Conservation (phyloP, 2,329 filamentous ascomycete genomes). For the Colletotrichum spinosum region DNA sequence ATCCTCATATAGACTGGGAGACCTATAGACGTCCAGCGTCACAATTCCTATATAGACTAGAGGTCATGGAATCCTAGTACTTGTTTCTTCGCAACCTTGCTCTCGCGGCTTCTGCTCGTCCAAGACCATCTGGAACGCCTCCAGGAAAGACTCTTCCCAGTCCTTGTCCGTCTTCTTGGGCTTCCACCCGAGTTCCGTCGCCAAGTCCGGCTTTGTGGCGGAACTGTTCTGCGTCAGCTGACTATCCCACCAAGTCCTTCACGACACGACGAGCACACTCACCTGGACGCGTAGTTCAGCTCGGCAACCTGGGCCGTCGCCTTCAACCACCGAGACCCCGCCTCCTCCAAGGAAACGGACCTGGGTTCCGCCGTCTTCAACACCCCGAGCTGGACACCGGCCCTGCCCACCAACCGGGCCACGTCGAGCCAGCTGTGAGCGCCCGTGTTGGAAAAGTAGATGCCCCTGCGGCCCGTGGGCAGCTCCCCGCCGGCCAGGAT, state of each 20-base stretch:
- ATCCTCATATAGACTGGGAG: neutral
- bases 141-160: constrained; percentile 41
- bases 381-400: constrained; percentile 44
- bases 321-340: neutral
- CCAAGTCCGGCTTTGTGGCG: constrained; percentile 42
- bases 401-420: constrained; percentile 48
- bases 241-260: neutral
- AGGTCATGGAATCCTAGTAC: neutral
- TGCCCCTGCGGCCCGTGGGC: constrained; percentile 51
- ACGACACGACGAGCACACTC: neutral
- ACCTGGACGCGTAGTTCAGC: constrained; percentile 31
- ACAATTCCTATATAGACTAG: neutral
- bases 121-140: constrained; percentile 31
- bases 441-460: constrained; percentile 56
- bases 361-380: constrained; percentile 42
- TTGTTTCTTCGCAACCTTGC: neutral
- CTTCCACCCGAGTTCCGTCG: constrained; percentile 46
- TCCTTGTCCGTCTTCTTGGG: constrained; percentile 45
- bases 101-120: neutral
- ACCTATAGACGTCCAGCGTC: neutral
- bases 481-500: constrained; percentile 47
- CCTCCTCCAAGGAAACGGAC: constrained; percentile 26
- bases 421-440: constrained; percentile 54
- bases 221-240: constrained; percentile 3
- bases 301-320: constrained; percentile 13